Percentiles rank a stretch among this genome's conserved stretches.
Evolutionary conservation across 371 early-diverging fungal species (phyloP).

Genomic region (Chytridiales sp.): DNA sequence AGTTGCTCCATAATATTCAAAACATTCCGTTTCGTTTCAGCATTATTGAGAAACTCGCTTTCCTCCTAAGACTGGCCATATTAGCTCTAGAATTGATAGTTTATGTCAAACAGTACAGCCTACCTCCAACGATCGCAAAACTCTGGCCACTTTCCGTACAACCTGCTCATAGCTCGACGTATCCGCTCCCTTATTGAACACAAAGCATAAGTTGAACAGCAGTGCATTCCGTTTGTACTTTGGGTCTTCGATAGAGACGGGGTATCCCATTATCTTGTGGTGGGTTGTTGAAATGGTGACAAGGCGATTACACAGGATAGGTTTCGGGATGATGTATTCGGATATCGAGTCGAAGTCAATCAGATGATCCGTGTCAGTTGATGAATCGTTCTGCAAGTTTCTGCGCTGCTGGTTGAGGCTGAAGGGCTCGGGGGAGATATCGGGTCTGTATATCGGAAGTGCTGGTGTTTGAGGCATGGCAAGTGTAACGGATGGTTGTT

Average conservation of each 20-base stretch:
- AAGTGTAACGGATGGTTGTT: no score
- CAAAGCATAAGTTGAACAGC: constrained; percentile 85
- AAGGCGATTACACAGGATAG: constrained; percentile 72
- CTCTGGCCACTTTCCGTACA: constrained; percentile 75
- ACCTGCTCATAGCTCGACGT: constrained; percentile 76
- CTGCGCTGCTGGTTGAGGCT: constrained; percentile 16
- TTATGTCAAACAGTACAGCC: constrained; percentile 4
- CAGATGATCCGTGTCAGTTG: constrained; percentile 40
- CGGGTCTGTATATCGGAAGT: background rate
- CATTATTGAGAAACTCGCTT: constrained; percentile 65
- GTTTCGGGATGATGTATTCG: constrained; percentile 87
- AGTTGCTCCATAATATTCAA: constrained; percentile 82
- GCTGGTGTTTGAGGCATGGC: constrained; percentile 14
- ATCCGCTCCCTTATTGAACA: constrained; percentile 78
- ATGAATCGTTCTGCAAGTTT: background rate
- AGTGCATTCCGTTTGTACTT: constrained; percentile 80
- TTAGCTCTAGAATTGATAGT: background rate
- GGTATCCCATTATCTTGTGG: constrained; percentile 75
- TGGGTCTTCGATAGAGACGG: constrained; percentile 69
- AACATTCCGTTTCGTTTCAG: constrained; percentile 51
- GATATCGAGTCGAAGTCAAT: constrained; percentile 83
- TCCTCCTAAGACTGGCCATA: constrained; percentile 58
- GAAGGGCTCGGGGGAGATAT: constrained; percentile 20
- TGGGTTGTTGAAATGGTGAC: constrained; percentile 69
- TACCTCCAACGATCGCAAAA: constrained; percentile 74